Evolutionary conservation across 768 basidiomycete species (phyloP).

Genomic region (Tulasnella calospora): DNA sequence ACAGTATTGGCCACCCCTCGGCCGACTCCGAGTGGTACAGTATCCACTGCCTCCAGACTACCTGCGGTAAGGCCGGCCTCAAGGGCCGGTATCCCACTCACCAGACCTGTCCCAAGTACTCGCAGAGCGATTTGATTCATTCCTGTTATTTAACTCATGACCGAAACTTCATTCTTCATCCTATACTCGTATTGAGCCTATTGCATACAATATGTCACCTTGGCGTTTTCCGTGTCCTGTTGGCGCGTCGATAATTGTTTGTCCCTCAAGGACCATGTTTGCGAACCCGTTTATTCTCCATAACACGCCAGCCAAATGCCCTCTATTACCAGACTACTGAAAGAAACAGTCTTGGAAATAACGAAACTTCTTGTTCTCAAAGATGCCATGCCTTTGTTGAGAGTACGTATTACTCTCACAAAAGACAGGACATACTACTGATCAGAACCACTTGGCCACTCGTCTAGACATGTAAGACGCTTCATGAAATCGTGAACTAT

Average conservation of each 20-base stretch:
- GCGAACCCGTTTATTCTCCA: background rate
- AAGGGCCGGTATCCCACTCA: background rate
- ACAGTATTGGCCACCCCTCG: background rate
- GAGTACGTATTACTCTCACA: background rate
- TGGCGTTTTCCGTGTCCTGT: background rate
- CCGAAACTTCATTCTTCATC: background rate
- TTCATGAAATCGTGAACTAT: background rate
- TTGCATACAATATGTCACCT: background rate
- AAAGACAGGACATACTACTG: background rate
- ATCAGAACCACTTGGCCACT: background rate
- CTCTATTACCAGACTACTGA: background rate
- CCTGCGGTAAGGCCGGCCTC: background rate
- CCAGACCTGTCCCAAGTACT: background rate
- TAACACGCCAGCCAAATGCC: background rate
- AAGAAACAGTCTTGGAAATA: background rate
- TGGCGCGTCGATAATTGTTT: background rate
- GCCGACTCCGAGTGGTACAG: background rate
- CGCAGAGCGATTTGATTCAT: conserved; percentile 1
- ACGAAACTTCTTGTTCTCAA: background rate
- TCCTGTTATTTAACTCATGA: background rate
- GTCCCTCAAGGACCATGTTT: background rate
- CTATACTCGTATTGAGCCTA: background rate
- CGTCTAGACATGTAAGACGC: background rate
- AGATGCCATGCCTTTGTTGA: background rate
- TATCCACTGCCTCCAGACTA: background rate